A percentile compares a stretch with the other conserved stretches of the same genome.
Evolutionary conservation across 2,329 filamentous ascomycete genomes (phyloP).

Genomic region (Cercospora sp.): DNA sequence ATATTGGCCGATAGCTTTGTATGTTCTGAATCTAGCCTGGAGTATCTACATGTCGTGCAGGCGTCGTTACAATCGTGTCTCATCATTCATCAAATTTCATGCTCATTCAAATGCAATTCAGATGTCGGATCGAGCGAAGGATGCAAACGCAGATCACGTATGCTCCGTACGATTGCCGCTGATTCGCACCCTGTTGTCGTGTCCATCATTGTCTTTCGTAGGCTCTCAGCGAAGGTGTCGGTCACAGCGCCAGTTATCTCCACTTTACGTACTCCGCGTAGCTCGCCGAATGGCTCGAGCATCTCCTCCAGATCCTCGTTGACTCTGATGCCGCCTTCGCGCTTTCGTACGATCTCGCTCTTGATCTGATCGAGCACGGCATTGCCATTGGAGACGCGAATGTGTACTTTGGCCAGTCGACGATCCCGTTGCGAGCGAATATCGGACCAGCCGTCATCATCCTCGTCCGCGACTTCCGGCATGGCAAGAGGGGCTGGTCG

Average conservation of each 20-base stretch:
- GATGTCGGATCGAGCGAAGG: slow-evolving; percentile 11
- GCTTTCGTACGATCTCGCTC: slow-evolving; percentile 29
- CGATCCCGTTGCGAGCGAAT: slow-evolving; percentile 5
- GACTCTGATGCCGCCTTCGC: slow-evolving; percentile 36
- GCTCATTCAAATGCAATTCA: slow-evolving; percentile 11
- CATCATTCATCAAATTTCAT: slow-evolving; percentile 12
- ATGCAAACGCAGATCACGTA: slow-evolving; percentile 19
- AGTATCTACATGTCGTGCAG: slow-evolving; percentile 3
- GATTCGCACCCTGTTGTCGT: slow-evolving; percentile 9
- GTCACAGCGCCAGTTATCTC: slow-evolving; percentile 44
- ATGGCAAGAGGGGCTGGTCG: slow-evolving; percentile 11
- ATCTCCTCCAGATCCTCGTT: slow-evolving; percentile 44
- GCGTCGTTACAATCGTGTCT: neutral
- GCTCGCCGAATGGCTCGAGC: slow-evolving; percentile 44
- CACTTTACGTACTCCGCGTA: slow-evolving; percentile 42
- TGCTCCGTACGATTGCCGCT: slow-evolving; percentile 2
- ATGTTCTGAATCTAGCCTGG: neutral
- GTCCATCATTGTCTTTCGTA: slow-evolving; percentile 41
- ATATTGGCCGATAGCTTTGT: neutral
- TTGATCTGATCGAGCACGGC: slow-evolving; percentile 37
- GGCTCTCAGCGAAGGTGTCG: slow-evolving; percentile 39
- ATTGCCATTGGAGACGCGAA: slow-evolving; percentile 38
- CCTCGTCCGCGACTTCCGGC: neutral
- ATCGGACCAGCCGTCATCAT: slow-evolving; percentile 23
- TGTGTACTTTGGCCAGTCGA: slow-evolving; percentile 28